Percentiles rank a stretch among this genome's conserved stretches.
Conservation (phyloP, 1,139 yeast species). For the Candida tetrigidarum region DNA sequence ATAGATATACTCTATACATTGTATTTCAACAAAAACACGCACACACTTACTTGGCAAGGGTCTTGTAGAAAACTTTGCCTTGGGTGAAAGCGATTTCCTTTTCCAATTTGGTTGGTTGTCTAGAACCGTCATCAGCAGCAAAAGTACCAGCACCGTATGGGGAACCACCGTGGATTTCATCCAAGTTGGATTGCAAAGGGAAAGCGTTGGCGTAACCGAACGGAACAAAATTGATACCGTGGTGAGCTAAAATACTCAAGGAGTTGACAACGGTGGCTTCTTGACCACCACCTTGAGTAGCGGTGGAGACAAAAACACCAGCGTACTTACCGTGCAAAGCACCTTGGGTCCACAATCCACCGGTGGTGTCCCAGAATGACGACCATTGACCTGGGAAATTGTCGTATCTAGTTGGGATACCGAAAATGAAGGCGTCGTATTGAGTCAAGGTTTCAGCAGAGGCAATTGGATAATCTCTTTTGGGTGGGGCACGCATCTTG, state of each 20-base stretch:
- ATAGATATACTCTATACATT: neutral
- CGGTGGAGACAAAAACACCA: conserved; percentile 78
- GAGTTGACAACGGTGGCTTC: conserved; percentile 71
- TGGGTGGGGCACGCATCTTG: conserved; percentile 64
- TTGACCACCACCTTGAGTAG: conserved; percentile 86
- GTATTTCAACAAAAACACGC: neutral
- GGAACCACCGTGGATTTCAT: conserved; percentile 80
- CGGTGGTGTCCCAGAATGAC: conserved; percentile 82
- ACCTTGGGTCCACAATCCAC: conserved; percentile 83
- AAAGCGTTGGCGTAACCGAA: conserved; percentile 74
- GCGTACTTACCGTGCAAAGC: conserved; percentile 76
- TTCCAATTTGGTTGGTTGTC: conserved; percentile 71
- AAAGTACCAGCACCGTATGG: conserved; percentile 90
- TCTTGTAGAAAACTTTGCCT: conserved; percentile 51
- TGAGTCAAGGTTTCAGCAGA: conserved; percentile 58
- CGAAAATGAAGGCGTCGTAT: conserved; percentile 80
- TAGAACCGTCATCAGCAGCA: conserved; percentile 81
- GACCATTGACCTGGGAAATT: conserved; percentile 82
- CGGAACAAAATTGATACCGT: conserved; percentile 80
- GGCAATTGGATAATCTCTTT: conserved; percentile 72
- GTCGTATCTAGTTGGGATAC: conserved; percentile 86
- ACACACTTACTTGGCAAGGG: conserved; percentile 1
- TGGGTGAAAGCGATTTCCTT: conserved; percentile 63
- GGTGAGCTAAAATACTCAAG: conserved; percentile 72
- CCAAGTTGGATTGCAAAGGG: conserved; percentile 59